Percentiles rank a stretch among this genome's conserved stretches.
phyloP scores from a whole-genome alignment of 2,329 filamentous ascomycete genomes.

The Penicillium sp. region DNA sequence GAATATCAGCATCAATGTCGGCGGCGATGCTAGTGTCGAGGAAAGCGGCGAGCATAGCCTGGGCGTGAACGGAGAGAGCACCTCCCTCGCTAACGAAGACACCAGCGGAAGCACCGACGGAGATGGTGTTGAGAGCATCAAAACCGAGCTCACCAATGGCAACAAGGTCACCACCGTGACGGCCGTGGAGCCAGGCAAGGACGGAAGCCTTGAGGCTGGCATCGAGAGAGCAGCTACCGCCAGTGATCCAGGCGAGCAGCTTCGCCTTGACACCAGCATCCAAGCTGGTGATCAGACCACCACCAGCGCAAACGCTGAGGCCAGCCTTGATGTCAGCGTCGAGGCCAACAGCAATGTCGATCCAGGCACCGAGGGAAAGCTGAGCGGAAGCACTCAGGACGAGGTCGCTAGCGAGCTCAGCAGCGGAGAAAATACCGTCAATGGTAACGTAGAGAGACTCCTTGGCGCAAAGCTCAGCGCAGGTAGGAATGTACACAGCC shows the following conservation, averaged over 20 bases:
- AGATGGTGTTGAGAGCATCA: constrained; percentile 31
- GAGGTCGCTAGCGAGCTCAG: constrained; percentile 28
- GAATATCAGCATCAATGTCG: constrained; percentile 29
- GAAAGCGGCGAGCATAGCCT: constrained; percentile 34
- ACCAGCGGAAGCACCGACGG: constrained; percentile 33
- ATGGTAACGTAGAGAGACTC: constrained; percentile 36
- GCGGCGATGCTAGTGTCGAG: constrained; percentile 28
- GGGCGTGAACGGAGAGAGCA: constrained; percentile 26
- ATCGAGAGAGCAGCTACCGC: constrained; percentile 27
- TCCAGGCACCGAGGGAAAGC: constrained; percentile 28
- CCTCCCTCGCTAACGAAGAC: constrained; percentile 31
- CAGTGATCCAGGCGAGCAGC: constrained; percentile 31
- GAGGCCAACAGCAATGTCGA: constrained; percentile 25
- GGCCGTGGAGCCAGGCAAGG: constrained; percentile 33
- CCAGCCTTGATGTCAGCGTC: constrained; percentile 31
- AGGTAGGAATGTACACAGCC: constrained; percentile 34
- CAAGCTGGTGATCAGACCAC: constrained; percentile 32
- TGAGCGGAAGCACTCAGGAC: constrained; percentile 32
- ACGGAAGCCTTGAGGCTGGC: constrained; percentile 30
- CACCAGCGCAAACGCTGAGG: constrained; percentile 34
- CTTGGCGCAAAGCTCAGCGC: constrained; percentile 35
- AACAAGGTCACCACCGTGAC: constrained; percentile 27
- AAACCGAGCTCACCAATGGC: constrained; percentile 27
- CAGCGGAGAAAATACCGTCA: constrained; percentile 34
- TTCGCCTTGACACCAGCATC: constrained; percentile 32